Evolutionary conservation across 2,329 filamentous ascomycete genomes (phyloP).

Genomic region (Fusarium sp.): DNA sequence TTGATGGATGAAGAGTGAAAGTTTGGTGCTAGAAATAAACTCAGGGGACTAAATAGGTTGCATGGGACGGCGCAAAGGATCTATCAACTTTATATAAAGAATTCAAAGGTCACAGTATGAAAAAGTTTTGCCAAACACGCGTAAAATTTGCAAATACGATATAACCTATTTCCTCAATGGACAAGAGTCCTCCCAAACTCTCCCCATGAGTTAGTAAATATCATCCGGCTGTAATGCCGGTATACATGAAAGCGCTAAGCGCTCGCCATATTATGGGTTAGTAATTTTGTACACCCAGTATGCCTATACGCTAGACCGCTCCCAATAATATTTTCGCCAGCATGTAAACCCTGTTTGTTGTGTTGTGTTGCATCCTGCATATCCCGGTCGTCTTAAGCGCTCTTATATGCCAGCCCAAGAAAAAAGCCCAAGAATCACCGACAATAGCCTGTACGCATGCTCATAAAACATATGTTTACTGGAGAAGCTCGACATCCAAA

Average conservation of each 20-base stretch:
- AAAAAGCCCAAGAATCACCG: constrained; percentile 41
- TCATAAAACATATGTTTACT: constrained; percentile 43
- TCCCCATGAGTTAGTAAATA: constrained; percentile 22
- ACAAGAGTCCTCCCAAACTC: constrained; percentile 28
- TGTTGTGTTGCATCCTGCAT: constrained; percentile 24
- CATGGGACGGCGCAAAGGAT: constrained; percentile 38
- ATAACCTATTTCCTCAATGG: constrained; percentile 26
- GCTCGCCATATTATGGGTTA: constrained; percentile 24
- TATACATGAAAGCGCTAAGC: constrained; percentile 29
- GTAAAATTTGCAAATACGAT: constrained; percentile 36
- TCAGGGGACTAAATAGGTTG: constrained; percentile 15
- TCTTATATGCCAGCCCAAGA: constrained; percentile 41
- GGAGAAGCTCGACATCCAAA: constrained; percentile 86
- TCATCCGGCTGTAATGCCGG: constrained; percentile 29
- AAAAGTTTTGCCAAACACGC: constrained; percentile 27
- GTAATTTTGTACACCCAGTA: constrained; percentile 38
- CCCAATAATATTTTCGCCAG: constrained; percentile 35
- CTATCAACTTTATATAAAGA: constrained; percentile 1
- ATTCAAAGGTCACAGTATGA: not conserved
- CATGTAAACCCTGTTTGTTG: constrained; percentile 27
- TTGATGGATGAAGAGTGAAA: not conserved
- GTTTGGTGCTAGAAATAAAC: not conserved
- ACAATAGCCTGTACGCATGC: constrained; percentile 31
- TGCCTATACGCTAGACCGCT: constrained; percentile 17
- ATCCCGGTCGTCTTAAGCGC: constrained; percentile 34